Evolutionary conservation across 129 eudicot species (phyloP), one percentile per base, ranked within the genome.

Genomic region (Glebionis coronaria): DNA sequence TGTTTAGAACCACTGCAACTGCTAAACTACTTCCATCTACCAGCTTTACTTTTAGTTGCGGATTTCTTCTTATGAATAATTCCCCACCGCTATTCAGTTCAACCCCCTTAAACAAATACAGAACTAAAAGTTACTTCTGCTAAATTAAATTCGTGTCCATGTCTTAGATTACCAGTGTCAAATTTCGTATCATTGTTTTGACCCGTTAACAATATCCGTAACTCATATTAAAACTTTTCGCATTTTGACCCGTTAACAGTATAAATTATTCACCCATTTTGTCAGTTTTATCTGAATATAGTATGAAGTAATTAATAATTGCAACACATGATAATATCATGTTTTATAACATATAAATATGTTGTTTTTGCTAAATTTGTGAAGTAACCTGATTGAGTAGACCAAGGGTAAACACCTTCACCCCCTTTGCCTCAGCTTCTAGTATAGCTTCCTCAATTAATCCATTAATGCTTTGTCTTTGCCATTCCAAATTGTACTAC

Each of bases 11-110:
- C 9, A 89, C 72, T 20, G 96, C 93, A 76, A 83, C 81, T 9
- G 76, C 94, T 56, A 89, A 83, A 65, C 94, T 86, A 71, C 85
- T 86, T 35, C 96, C 96, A 77, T 89, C 96, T 28, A 89, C 86
- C 66, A 89, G 2, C 82, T 75, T 89, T 73, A 89, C 79, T 56
- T 79, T 83, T 10, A 89, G 79, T 18, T 78, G 13, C 15, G 96
- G 96, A 13, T 89, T 71, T 67, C 72, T 81, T 69, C 67, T 76
- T 12, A 83, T 28, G 74, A 78, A 85, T 14, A 85, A 49, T 25
- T 83, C 83, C 16, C 96, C 90, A 54, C 49, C 68, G 29, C 25
- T 66, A 62, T 89, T 89, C 27, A 86, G 52, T 9, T 72, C 60
- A 44, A 81, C 86, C 12, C 82, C 85, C 94, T 89, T 67, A 63